Evolutionary conservation across 2,329 filamentous ascomycete species (phyloP).

Genomic region (Aspergillus luchuensis): DNA sequence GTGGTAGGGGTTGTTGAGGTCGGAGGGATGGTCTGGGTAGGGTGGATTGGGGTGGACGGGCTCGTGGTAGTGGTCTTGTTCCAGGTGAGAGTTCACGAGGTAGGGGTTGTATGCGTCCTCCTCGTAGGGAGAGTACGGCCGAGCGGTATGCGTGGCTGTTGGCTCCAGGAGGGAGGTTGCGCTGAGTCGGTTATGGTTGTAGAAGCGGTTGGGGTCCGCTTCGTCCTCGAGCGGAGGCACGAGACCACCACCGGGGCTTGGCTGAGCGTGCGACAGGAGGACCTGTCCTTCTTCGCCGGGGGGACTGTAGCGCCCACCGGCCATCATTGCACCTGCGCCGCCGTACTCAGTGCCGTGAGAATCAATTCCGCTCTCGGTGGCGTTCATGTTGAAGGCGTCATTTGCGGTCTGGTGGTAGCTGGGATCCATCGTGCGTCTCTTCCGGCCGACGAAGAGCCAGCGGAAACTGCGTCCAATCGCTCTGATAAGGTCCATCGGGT

Average conservation of each 20-base stretch:
- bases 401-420: slow-evolving; percentile 38
- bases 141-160: slow-evolving; percentile 13
- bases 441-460: slow-evolving; percentile 77
- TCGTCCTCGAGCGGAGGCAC: slow-evolving; percentile 24
- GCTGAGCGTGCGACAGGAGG: slow-evolving; percentile 43
- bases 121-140: slow-evolving; percentile 24
- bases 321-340: slow-evolving; percentile 27
- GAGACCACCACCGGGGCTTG: slow-evolving; percentile 27
- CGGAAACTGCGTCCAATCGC: slow-evolving; percentile 74
- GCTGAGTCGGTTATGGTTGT: slow-evolving; percentile 15
- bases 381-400: slow-evolving; percentile 31
- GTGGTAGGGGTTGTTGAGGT: slow-evolving; percentile 22
- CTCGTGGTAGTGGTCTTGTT: slow-evolving; percentile 2
- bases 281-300: slow-evolving; percentile 42
- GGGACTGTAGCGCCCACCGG: slow-evolving; percentile 23
- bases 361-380: slow-evolving; percentile 16
- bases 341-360: slow-evolving; percentile 30
- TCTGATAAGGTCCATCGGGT: slow-evolving; percentile 81
- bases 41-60: background rate
- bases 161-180: slow-evolving; percentile 18
- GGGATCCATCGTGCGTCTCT: slow-evolving; percentile 45
- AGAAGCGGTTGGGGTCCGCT: slow-evolving; percentile 16
- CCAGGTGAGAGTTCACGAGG: slow-evolving; percentile 5
- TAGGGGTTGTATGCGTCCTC: slow-evolving; percentile 21
- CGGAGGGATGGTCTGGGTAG: slow-evolving; percentile 12